Base-by-base conservation (phyloP, 2,329 filamentous ascomycete species). In the Paecilomyces niveus region DNA sequence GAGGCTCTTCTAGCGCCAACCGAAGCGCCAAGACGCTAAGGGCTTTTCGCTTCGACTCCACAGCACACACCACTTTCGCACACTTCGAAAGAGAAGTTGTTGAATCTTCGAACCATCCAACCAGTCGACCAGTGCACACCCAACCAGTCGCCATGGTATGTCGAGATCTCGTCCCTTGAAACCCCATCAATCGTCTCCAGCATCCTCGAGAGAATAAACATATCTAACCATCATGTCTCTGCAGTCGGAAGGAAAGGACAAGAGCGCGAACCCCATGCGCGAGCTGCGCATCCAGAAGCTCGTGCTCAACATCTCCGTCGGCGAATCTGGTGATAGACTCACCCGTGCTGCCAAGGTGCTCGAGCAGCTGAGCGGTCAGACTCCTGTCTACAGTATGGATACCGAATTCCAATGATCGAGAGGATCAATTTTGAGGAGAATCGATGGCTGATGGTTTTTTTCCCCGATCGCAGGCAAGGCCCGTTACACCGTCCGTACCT, bases 241-340 rank as follows among this genome's bases (percentile, higher is more conserved):
- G 72, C 73, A 85, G 81, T 83, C 89, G 80, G 90, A 93, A 79
- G 75, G 76, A 74, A 83, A 81, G 74, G 83, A 85, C 74, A 97
- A 97, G 87, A 80, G 85, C 79, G 83, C 85, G 80, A 99, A 99
- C 88, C 93, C 94, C 84, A 99, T 99, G 94, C 90, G 92, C 85
- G 93, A 99, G 85, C 90, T 97, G 79, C 91, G 92, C 85, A 94
- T 97, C 83, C 91, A 96, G 85, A 97, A 97, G 86, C 90, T 97
- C 80, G 92, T 96, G 81, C 90, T 97, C 79, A 97, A 97, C 89
- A 97, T 97, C 83, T 97, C 90, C 73, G 94, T 99, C 75, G 94
- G 94, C 83, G 94, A 99, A 86, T 97, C 93, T 89, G 94, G 94
- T 90, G 94, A 99, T 85, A 96, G 94, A 88, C 89, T 99, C 79